Evolutionary conservation across 148 eudicot species (phyloP).

Genomic region (Limonium bicolor): DNA sequence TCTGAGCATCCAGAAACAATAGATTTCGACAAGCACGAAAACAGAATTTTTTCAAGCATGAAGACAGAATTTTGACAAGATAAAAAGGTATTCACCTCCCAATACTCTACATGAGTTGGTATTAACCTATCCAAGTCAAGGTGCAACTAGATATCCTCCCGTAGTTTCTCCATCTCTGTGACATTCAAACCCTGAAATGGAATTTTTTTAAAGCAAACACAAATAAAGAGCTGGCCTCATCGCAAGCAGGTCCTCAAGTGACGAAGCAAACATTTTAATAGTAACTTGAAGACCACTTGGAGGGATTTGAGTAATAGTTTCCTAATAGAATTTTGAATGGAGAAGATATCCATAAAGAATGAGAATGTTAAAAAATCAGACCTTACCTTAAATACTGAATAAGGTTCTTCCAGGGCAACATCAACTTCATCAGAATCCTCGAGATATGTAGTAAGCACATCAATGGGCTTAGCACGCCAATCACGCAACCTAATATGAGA

Average conservation of each 20-base stretch:
- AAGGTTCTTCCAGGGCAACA: constrained; percentile 77
- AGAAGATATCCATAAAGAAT: not conserved
- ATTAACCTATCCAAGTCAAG: constrained; percentile 75
- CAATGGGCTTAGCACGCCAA: constrained; percentile 84
- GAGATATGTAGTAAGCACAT: constrained; percentile 72
- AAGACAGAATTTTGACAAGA: too few relatives aligned
- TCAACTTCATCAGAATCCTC: constrained; percentile 73
- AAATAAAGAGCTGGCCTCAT: too few relatives aligned
- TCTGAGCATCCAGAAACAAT: too few relatives aligned
- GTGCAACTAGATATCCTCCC: constrained; percentile 83
- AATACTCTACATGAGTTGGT: constrained; percentile 66
- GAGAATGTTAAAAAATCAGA: not conserved
- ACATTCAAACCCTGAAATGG: constrained; percentile 91
- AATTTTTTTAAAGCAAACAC: too few relatives aligned
- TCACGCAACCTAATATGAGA: constrained; percentile 71
- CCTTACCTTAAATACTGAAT: constrained; percentile 73
- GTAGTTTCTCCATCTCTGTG: constrained; percentile 88
- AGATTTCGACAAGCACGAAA: too few relatives aligned
- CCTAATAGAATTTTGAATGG: too few relatives aligned
- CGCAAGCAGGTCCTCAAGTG: too few relatives aligned
- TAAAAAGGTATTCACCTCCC: constrained; percentile 23
- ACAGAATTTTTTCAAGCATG: too few relatives aligned
- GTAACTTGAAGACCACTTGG: too few relatives aligned
- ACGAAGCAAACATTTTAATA: too few relatives aligned
- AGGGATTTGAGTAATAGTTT: too few relatives aligned